Base-by-base conservation (phyloP, 768 basidiomycete genomes). In the Amanita thiersii region DNA sequence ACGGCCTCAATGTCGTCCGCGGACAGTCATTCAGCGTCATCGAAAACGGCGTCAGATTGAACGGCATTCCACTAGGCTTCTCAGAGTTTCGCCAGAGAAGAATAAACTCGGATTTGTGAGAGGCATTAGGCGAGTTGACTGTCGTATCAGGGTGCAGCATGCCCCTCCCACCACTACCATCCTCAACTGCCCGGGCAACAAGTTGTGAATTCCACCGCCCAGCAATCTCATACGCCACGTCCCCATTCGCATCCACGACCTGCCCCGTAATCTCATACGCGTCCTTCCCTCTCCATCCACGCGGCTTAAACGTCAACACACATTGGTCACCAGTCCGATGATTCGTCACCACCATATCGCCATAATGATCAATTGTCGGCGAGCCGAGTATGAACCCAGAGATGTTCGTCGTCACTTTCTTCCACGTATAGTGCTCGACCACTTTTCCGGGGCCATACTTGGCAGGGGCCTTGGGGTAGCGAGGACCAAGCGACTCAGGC, bases 191-290 rank as follows among this genome's bases (percentile, higher is more conserved):
- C 7, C 89, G 77, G 14, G 90, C 90, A 40, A 98, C 81, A 25
- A 98, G 78, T 55, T 97, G 93, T 32, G 86, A 86, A 54, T 89
- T 91, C 94, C 93, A 98, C 2, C 91, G 75, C 3, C 93, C 93
- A 0, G 92, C 92, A 36, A 97, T 90, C 44, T 94, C 90, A 61
- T 93, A 87, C 0, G 72, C 77, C 21, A 81, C 65, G 15, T 72
- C 64, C 7, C 86, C 90, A 0, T 62, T 50, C 1, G 73, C 58
- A 53, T 88, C 81, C 45, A 73, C 61, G 15, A 97, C 91, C 29
- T 76, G 73, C 1, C 93, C 94, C 2, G 83, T 85, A 56, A 98
- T 92, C 60, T 98, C 94, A 53, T 73, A 91, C 0, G 92, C 90
- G 47, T 94, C 86, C 52, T 77, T 86, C 6, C 87, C 90, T 40